phyloP scores from a whole-genome alignment of 192 early-diverging fungal genomes.

The Polychytrium aggregatum region DNA sequence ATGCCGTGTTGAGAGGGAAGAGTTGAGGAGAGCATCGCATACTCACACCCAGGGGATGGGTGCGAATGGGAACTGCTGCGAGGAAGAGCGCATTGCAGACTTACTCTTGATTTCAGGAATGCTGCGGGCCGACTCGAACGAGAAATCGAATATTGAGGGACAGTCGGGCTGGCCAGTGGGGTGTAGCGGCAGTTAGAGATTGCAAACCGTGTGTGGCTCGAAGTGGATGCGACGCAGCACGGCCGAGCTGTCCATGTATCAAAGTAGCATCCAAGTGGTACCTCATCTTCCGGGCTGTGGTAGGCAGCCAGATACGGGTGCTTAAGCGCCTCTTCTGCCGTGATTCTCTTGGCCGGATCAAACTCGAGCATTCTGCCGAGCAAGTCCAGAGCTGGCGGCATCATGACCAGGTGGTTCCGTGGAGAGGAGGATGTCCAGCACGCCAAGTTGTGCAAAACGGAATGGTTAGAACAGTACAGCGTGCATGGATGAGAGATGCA shows the following conservation, averaged over 20 bases:
- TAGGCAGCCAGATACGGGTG: constrained; percentile 83
- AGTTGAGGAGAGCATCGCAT: background rate
- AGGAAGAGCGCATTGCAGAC: constrained; percentile 1
- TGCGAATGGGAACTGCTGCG: background rate
- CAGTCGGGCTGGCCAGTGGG: constrained; percentile 18
- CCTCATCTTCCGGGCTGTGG: constrained; percentile 62
- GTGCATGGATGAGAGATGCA: too few relatives aligned
- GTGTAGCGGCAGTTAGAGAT: background rate
- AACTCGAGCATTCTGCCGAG: constrained; percentile 79
- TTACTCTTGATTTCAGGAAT: constrained; percentile 45
- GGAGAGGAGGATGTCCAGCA: background rate
- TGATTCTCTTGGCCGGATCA: constrained; percentile 77
- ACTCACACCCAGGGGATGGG: background rate
- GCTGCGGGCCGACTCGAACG: constrained; percentile 35
- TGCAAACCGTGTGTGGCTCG: background rate
- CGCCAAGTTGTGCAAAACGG: background rate
- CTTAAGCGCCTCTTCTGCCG: constrained; percentile 75
- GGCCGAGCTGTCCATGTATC: background rate
- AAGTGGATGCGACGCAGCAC: background rate
- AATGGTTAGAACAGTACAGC: too few relatives aligned
- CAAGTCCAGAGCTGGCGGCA: constrained; percentile 61
- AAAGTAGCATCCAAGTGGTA: too few relatives aligned
- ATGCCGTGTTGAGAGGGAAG: background rate
- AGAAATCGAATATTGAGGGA: constrained; percentile 38
- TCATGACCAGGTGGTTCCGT: background rate